These are phyloP conservation scores for Diatrype stigma DNA, from an alignment of 2,329 filamentous ascomycete genomes.

Conservation along the genomic window DNA sequence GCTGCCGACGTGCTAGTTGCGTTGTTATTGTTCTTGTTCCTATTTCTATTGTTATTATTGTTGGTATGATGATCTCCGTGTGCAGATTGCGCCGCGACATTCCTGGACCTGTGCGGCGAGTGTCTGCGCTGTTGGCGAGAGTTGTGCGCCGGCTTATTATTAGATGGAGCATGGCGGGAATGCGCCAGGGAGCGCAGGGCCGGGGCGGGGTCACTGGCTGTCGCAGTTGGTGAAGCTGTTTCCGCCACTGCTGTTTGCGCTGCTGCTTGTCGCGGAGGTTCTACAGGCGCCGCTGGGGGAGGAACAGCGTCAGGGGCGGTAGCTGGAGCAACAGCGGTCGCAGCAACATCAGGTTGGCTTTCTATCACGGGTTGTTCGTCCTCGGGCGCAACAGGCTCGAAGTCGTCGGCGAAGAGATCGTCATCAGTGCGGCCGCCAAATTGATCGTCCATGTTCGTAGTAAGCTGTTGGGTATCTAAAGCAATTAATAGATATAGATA, in stretches of 20 bases:
- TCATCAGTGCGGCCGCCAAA: conserved; percentile 59
- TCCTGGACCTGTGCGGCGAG: conserved; percentile 10
- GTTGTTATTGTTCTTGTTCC: conserved; percentile 5
- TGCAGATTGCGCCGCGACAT: not conserved
- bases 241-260: conserved; percentile 7
- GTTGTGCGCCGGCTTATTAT: conserved; percentile 15
- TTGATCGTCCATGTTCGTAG: conserved; percentile 55
- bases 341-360: not conserved
- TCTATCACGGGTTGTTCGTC: conserved; percentile 10
- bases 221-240: conserved; percentile 8
- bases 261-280: conserved; percentile 5
- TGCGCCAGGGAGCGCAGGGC: conserved; percentile 25
- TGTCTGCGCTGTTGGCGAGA: conserved; percentile 17
- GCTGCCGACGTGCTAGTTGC: too few species aligned
- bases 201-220: conserved; percentile 10
- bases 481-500: too few species aligned
- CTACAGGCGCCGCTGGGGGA: not conserved
- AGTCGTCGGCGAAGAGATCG: conserved; percentile 59
- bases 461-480: too few species aligned
- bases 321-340: conserved; percentile 1
- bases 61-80: conserved; percentile 4
- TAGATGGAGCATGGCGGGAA: conserved; percentile 27
- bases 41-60: conserved; percentile 2
- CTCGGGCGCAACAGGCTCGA: conserved; percentile 45
- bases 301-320: conserved; percentile 1